phyloP scores from a whole-genome alignment of 1,139 yeast genomes.

The Geotrichum australiense region DNA sequence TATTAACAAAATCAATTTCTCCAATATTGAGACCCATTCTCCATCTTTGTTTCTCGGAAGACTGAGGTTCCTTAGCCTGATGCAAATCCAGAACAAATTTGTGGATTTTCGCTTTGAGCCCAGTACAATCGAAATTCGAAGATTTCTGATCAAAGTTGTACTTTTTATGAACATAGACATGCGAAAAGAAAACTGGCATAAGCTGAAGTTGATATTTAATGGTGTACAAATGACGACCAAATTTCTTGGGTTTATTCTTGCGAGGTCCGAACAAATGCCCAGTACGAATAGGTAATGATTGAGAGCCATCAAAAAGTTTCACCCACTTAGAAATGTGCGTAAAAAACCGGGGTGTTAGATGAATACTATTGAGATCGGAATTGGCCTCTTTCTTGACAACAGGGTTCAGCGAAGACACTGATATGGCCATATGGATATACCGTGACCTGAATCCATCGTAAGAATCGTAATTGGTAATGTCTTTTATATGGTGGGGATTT shows the following conservation, averaged over 20 bases:
- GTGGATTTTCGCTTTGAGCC: constrained; percentile 65
- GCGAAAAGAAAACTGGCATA: constrained; percentile 67
- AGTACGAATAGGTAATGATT: constrained; percentile 66
- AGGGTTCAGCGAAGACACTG: constrained; percentile 46
- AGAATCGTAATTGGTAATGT: constrained; percentile 54
- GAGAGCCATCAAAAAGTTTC: constrained; percentile 60
- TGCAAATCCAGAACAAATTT: constrained; percentile 72
- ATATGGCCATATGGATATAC: constrained; percentile 69
- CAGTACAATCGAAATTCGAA: constrained; percentile 51
- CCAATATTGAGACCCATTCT: constrained; percentile 69
- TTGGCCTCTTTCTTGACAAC: background rate
- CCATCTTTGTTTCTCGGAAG: constrained; percentile 47
- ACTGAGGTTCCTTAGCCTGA: constrained; percentile 60
- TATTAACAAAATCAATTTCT: constrained; percentile 60
- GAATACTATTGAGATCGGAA: constrained; percentile 56
- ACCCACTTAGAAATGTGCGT: constrained; percentile 78
- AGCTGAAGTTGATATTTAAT: constrained; percentile 71
- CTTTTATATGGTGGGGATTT: constrained; percentile 55
- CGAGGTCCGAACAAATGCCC: constrained; percentile 54
- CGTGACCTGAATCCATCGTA: constrained; percentile 72
- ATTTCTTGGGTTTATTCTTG: constrained; percentile 41
- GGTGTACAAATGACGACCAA: constrained; percentile 72
- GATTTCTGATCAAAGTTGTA: constrained; percentile 1
- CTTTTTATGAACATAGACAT: constrained; percentile 45
- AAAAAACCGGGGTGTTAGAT: constrained; percentile 64